Conservation (phyloP, 2,329 filamentous ascomycete genomes). For the Talaromyces pinophilus region DNA sequence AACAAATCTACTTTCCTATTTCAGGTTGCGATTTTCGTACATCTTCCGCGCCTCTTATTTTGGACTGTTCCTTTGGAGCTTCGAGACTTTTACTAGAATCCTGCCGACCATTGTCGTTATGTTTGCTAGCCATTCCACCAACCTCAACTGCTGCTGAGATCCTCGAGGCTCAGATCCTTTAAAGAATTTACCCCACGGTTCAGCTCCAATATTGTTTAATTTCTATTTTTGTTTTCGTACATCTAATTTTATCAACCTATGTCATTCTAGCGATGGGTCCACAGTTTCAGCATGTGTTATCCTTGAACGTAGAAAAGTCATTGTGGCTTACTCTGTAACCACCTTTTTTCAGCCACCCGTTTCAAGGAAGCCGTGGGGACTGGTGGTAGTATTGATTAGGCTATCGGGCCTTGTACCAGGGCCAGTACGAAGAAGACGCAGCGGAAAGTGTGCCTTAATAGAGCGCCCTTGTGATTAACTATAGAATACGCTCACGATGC, state of each 20-base stretch:
- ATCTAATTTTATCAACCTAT: neutral
- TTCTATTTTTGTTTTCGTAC: neutral
- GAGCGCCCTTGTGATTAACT: neutral
- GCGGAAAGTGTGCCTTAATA: neutral
- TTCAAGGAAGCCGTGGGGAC: neutral
- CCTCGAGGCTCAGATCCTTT: neutral
- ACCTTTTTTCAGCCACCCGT: constrained; percentile 10
- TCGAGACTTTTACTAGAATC: neutral
- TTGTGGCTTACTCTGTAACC: constrained; percentile 10
- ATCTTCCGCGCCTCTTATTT: neutral
- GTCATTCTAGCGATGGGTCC: neutral
- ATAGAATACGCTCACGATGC: neutral
- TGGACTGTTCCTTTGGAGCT: neutral
- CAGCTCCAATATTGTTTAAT: neutral
- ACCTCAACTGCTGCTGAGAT: neutral
- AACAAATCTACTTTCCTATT: neutral
- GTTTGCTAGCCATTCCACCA: neutral
- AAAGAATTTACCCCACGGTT: neutral
- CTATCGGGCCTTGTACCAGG: neutral
- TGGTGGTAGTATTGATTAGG: constrained; percentile 4
- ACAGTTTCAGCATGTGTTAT: neutral
- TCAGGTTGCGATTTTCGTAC: constrained; percentile 1
- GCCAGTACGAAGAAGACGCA: neutral
- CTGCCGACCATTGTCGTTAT: neutral
- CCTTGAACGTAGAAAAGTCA: neutral